Evolutionary conservation across 306 rosid genomes (phyloP).

Genomic region (Inga laurina): DNA sequence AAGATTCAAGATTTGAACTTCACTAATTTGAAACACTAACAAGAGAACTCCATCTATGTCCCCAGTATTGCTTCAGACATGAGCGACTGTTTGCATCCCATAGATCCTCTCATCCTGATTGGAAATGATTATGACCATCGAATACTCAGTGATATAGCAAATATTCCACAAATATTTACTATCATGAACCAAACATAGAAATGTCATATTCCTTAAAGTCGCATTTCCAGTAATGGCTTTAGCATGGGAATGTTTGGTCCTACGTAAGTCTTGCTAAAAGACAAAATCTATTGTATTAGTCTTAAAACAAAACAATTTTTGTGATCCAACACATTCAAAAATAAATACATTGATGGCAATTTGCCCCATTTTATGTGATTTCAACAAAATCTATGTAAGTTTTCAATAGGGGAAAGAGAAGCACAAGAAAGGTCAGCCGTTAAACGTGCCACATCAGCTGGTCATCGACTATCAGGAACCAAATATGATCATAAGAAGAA

Average conservation of each 20-base stretch:
- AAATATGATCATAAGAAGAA: slow-evolving; percentile 18
- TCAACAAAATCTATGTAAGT: background rate
- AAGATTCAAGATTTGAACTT: background rate
- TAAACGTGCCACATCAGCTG: slow-evolving; percentile 13
- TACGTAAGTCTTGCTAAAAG: background rate
- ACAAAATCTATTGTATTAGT: background rate
- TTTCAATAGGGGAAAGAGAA: slow-evolving; percentile 15
- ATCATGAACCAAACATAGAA: background rate
- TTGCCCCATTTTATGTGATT: too few relatives aligned
- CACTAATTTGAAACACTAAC: background rate
- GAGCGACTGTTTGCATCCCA: background rate
- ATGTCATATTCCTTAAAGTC: background rate
- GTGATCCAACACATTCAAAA: slow-evolving; percentile 17
- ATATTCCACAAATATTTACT: background rate
- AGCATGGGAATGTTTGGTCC: background rate
- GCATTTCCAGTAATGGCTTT: background rate
- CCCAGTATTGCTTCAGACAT: background rate
- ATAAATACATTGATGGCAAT: background rate
- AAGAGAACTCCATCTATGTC: background rate
- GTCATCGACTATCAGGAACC: background rate
- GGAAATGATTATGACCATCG: background rate
- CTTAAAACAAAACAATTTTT: background rate
- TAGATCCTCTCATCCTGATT: background rate
- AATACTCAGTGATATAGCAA: background rate
- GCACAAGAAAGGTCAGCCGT: slow-evolving; percentile 2